Evolutionary conservation across 306 rosid genomes (phyloP).

Genomic region (Ochetophila trinervis): DNA sequence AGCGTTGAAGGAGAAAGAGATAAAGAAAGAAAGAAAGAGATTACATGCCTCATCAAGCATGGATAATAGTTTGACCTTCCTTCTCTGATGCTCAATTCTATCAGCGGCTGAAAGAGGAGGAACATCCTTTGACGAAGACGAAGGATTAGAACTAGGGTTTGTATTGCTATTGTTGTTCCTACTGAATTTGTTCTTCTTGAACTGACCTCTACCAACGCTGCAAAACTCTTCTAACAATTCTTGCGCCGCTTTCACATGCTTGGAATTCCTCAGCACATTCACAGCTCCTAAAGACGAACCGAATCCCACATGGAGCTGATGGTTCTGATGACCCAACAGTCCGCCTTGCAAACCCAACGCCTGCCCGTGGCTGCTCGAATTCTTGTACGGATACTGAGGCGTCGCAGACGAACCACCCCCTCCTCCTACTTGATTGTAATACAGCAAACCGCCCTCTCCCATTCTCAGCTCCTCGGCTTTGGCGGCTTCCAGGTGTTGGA

Average conservation of each 20-base stretch:
- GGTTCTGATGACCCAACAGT: conserved; percentile 28
- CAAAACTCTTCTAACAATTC: conserved; percentile 82
- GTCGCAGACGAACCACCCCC: conserved; percentile 35
- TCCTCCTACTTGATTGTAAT: conserved; percentile 34
- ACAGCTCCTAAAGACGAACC: conserved; percentile 52
- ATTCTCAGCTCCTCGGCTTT: conserved; percentile 68
- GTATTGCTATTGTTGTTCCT: conserved; percentile 31
- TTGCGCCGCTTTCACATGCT: conserved; percentile 71
- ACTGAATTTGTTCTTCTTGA: conserved; percentile 58
- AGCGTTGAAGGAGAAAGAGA: conserved; percentile 50
- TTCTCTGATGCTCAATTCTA: conserved; percentile 83
- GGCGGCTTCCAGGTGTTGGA: conserved; percentile 62
- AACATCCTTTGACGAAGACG: conserved; percentile 55
- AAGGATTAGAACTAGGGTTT: conserved; percentile 69
- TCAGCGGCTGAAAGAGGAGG: conserved; percentile 65
- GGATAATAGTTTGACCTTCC: conserved; percentile 80
- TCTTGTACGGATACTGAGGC: conserved; percentile 43
- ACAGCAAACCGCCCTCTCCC: conserved; percentile 43
- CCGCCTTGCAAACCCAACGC: conserved; percentile 53
- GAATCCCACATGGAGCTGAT: conserved; percentile 46
- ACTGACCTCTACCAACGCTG: conserved; percentile 74
- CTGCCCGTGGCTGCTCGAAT: conserved; percentile 23
- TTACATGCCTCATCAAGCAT: conserved; percentile 92
- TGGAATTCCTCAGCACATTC: conserved; percentile 68
- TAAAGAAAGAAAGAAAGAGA: conserved; percentile 40